Conservation (phyloP, 1,284 basidiomycete species). For the Coriolopsis trogii region DNA sequence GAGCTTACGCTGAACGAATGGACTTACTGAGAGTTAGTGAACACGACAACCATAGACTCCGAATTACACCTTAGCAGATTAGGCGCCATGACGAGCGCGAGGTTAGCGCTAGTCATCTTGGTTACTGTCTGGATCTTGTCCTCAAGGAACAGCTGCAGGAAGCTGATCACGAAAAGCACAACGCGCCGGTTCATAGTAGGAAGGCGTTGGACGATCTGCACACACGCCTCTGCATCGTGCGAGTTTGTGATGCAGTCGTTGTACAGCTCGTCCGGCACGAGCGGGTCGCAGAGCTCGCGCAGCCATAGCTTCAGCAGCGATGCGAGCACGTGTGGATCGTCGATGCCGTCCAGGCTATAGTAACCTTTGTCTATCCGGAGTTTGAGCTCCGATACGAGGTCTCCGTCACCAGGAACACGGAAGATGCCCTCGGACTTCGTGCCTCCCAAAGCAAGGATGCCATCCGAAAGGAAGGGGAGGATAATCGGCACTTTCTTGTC, state of each 20-base stretch:
- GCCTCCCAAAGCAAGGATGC: conserved; percentile 86
- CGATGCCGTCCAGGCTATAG: conserved; percentile 85
- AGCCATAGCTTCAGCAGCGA: conserved; percentile 92
- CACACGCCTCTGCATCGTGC: conserved; percentile 66
- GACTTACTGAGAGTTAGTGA: conserved; percentile 85
- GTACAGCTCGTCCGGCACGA: conserved; percentile 86
- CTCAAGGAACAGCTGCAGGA: conserved; percentile 85
- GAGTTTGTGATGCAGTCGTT: conserved; percentile 82
- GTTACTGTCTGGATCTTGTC: conserved; percentile 72
- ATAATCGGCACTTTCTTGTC: conserved; percentile 86
- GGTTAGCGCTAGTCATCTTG: conserved; percentile 85
- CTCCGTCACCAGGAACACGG: conserved; percentile 86
- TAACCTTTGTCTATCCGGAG: conserved; percentile 88
- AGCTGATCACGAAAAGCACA: conserved; percentile 85
- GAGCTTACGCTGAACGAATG: conserved; percentile 3
- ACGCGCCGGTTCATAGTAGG: conserved; percentile 86
- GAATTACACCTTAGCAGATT: conserved; percentile 84
- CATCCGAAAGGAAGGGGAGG: conserved; percentile 88
- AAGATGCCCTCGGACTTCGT: conserved; percentile 88
- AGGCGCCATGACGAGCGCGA: conserved; percentile 86
- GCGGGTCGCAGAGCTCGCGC: conserved; percentile 85
- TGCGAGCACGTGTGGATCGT: conserved; percentile 87
- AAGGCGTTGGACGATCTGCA: conserved; percentile 74
- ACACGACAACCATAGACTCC: conserved; percentile 82
- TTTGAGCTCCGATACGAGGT: conserved; percentile 84